Conservation (phyloP, 83 land plant genomes). For the Picea engelmannii region DNA sequence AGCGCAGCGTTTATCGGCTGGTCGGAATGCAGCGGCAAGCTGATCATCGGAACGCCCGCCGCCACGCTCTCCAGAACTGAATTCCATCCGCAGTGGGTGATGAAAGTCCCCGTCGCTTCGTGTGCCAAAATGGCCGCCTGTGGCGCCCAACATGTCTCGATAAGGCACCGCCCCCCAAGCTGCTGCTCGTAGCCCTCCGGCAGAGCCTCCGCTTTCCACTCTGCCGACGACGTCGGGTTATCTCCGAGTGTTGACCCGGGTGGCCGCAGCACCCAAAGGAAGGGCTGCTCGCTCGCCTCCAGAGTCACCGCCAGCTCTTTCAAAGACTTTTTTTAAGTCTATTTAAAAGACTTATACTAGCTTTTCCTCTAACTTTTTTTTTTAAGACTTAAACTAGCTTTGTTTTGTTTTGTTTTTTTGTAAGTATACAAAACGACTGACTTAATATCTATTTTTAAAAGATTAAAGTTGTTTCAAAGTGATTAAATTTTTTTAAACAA, state of each 20-base stretch:
- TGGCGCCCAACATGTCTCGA: conserved; percentile 54
- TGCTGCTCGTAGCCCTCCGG: conserved; percentile 50
- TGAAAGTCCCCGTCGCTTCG: conserved; percentile 19
- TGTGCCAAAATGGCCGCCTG: conserved; percentile 29
- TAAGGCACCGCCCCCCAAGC: conserved; percentile 21
- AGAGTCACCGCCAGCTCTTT: conserved; percentile 40
- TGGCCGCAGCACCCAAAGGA: conserved; percentile 20
- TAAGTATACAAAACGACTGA: too few species aligned
- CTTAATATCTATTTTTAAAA: too few species aligned
- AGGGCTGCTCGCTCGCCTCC: conserved; percentile 36
- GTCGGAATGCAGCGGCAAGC: too few species aligned
- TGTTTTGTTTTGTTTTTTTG: too few species aligned
- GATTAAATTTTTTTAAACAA: too few species aligned
- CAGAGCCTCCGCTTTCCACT: conserved; percentile 23
- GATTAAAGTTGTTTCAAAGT: too few species aligned
- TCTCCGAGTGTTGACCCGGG: too few species aligned
- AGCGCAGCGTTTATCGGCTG: conserved; percentile 20
- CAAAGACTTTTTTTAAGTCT: too few species aligned
- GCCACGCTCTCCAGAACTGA: conserved; percentile 13
- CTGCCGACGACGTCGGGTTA: too few species aligned
- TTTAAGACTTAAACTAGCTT: too few species aligned
- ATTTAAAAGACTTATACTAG: too few species aligned
- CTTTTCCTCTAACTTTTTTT: too few species aligned
- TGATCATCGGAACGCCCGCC: conserved; percentile 16
- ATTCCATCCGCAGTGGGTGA: conserved; percentile 28